phyloP scores from a whole-genome alignment of 495 filamentous ascomycete species.

The Aspergillus nidulans region DNA sequence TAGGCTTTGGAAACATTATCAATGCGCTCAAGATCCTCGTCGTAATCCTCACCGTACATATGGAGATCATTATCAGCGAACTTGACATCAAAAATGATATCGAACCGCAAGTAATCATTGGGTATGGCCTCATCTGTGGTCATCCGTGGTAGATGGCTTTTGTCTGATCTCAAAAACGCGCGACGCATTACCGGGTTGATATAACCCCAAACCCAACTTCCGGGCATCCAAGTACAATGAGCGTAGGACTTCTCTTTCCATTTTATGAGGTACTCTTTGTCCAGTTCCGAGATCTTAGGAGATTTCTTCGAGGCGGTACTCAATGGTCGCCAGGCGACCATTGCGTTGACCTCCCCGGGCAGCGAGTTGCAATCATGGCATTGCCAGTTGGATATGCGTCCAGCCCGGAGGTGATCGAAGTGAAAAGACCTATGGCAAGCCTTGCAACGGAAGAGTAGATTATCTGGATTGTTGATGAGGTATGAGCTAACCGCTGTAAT shows the following conservation, averaged over 20 bases:
- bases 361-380: constrained; percentile 68
- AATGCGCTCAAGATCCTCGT: constrained; percentile 63
- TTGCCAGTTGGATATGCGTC: constrained; percentile 47
- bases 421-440: constrained; percentile 78
- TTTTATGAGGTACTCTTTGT: constrained; percentile 88
- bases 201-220: constrained; percentile 86
- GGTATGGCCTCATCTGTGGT: constrained; percentile 74
- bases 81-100: constrained; percentile 80
- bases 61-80: constrained; percentile 50
- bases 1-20: constrained; percentile 64
- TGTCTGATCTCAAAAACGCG: constrained; percentile 68
- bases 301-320: constrained; percentile 35
- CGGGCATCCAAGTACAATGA: constrained; percentile 77
- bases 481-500: constrained; percentile 55
- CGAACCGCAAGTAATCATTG: constrained; percentile 76
- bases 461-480: constrained; percentile 68
- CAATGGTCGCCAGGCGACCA: constrained; percentile 86
- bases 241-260: constrained; percentile 77
- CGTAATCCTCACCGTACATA: constrained; percentile 42
- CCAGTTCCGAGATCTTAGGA: constrained; percentile 58
- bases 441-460: constrained; percentile 77
- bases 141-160: constrained; percentile 61
- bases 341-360: constrained; percentile 56
- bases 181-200: constrained; percentile 57
- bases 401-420: constrained; percentile 62